phyloP scores from a whole-genome alignment of 306 rosid genomes.

The Prunus armeniaca region DNA sequence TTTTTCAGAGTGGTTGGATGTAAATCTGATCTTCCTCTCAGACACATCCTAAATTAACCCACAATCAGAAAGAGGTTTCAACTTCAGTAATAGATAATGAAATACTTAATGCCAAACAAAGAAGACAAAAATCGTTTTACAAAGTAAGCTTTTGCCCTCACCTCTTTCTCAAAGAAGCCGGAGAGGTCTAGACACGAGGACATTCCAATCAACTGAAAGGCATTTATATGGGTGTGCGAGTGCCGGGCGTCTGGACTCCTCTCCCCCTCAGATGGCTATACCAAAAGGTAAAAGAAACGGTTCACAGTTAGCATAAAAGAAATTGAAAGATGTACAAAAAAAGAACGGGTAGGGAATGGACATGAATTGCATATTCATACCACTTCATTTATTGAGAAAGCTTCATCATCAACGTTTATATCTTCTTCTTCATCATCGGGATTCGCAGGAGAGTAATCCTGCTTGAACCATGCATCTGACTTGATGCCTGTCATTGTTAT shows the following conservation, averaged over 20 bases:
- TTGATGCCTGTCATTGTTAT: slow-evolving; percentile 64
- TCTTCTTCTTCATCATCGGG: slow-evolving; percentile 75
- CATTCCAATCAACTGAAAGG: slow-evolving; percentile 95
- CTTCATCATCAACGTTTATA: slow-evolving; percentile 33
- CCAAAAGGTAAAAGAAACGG: slow-evolving; percentile 14
- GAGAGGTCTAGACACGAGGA: slow-evolving; percentile 90
- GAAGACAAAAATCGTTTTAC: neutral
- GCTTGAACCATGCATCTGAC: slow-evolving; percentile 80
- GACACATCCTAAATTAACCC: slow-evolving; percentile 57
- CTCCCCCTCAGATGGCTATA: slow-evolving; percentile 47
- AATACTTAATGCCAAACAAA: neutral
- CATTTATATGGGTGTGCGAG: slow-evolving; percentile 65
- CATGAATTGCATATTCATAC: slow-evolving; percentile 28
- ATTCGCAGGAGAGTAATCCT: slow-evolving; percentile 52
- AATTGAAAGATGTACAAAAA: neutral
- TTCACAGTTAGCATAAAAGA: slow-evolving; percentile 14
- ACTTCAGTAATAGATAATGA: neutral
- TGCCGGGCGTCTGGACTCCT: slow-evolving; percentile 29
- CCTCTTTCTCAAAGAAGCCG: slow-evolving; percentile 94
- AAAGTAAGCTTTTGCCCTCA: slow-evolving; percentile 24
- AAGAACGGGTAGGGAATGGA: neutral
- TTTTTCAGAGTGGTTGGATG: slow-evolving; percentile 68
- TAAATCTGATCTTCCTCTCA: slow-evolving; percentile 90
- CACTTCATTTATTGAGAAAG: slow-evolving; percentile 52
- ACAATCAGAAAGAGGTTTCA: neutral